Base-by-base conservation (phyloP, 148 eudicot species). In the Suaeda aralocaspica region DNA sequence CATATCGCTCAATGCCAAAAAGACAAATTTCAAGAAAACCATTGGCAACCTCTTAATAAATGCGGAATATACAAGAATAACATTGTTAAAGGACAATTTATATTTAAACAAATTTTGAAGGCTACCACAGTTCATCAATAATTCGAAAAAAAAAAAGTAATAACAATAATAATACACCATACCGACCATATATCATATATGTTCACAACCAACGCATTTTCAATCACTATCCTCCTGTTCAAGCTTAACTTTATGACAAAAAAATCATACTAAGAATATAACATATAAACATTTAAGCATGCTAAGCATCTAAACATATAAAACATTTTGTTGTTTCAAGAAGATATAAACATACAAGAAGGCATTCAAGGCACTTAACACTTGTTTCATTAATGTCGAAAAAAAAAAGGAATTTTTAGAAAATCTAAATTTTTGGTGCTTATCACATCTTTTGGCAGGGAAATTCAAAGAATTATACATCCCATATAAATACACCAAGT, bases 1-100 rank as follows among this genome's bases (percentile, higher is more conserved):
- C 62, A 14, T 67, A 42, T 41, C 49, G 59, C 45, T 26, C 66
- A 41, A 36, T 10, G 29, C 29, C 49, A 16, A 63, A 9, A 76
- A 16, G 50, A 68, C 46, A 64, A 64, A 74, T n/a, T n/a, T n/a
- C n/a, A n/a, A n/a, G n/a, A n/a, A n/a, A n/a, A n/a, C n/a, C n/a
- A n/a, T n/a, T n/a, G n/a, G n/a, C 51, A 42, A 44, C 1, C 29
- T 33, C 52, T 50, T 19, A 13, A 2, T 9, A 4, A 31, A 6
- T n/a, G 22, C 21, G 51, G 14, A 55, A 7, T 1, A 49, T 24
- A 33, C 12, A 44, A 71, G 3, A 30, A 33, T 12, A 44, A 7
- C 36, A 44, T 45, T 33, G 34, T 41, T 14, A 41, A 68, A 55
- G 50, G 4, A 39, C 5, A n/a, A 26, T 42, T 12, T 5, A 44